phyloP scores from a whole-genome alignment of 805 yeast species.

The Spencermartinsiella europaea region DNA sequence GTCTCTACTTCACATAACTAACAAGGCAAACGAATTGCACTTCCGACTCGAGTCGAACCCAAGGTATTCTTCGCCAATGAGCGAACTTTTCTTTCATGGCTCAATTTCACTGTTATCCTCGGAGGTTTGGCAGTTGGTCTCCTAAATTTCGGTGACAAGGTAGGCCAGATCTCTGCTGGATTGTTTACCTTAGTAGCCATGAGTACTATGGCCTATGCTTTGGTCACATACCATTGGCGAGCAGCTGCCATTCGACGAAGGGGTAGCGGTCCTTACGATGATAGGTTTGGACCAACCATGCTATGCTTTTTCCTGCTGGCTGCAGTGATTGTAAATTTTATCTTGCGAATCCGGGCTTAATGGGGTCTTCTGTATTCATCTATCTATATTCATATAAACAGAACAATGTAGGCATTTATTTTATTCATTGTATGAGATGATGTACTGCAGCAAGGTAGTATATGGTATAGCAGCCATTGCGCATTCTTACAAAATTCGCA shows the following conservation, averaged over 20 bases:
- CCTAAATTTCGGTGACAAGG: slow-evolving; percentile 90
- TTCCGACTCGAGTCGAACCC: slow-evolving; percentile 98
- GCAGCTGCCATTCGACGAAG: slow-evolving; percentile 97
- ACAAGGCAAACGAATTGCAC: slow-evolving; percentile 80
- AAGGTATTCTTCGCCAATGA: slow-evolving; percentile 98
- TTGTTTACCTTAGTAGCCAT: slow-evolving; percentile 93
- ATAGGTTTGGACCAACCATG: slow-evolving; percentile 97
- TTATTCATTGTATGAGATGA: no score
- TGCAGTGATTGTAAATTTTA: slow-evolving; percentile 90
- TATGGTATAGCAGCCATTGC: no score
- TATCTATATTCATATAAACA: neutral
- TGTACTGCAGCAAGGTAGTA: no score
- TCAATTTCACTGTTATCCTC: slow-evolving; percentile 95
- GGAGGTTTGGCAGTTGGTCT: slow-evolving; percentile 97
- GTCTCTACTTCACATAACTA: neutral
- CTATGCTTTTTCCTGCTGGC: slow-evolving; percentile 86
- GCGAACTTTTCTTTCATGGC: slow-evolving; percentile 97
- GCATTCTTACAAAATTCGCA: no score
- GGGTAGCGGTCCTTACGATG: slow-evolving; percentile 99
- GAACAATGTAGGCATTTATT: neutral
- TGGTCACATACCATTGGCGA: slow-evolving; percentile 97
- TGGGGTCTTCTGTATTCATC: no score
- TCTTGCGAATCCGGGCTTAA: slow-evolving; percentile 54
- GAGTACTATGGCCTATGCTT: slow-evolving; percentile 96
- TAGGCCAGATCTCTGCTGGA: slow-evolving; percentile 90